Percentiles rank a stretch among this genome's conserved stretches.
Evolutionary conservation across 2,329 filamentous ascomycete genomes (phyloP).

Genomic region (Alternaria sp.): DNA sequence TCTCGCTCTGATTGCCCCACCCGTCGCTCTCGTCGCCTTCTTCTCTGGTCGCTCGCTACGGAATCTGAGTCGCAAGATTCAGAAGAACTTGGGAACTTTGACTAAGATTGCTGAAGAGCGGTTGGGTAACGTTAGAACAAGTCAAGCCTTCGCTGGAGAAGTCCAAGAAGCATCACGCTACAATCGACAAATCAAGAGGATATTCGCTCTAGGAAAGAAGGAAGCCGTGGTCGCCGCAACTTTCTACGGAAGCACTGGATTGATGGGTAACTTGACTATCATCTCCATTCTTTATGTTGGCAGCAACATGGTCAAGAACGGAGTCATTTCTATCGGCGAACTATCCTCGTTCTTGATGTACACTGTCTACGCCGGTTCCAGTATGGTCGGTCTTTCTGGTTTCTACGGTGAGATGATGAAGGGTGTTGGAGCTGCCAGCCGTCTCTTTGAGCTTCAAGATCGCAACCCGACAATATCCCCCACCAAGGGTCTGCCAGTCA

Average conservation of each 20-base stretch:
- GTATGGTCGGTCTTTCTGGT: constrained; percentile 90
- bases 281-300: constrained; percentile 89
- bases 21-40: constrained; percentile 88
- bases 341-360: constrained; percentile 99
- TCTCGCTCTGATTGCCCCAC: constrained; percentile 86
- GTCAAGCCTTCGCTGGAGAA: constrained; percentile 95
- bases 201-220: constrained; percentile 85
- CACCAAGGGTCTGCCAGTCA: constrained; percentile 81
- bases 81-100: constrained; percentile 89
- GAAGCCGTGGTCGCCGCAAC: constrained; percentile 90
- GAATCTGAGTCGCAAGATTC: constrained; percentile 89
- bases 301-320: constrained; percentile 86
- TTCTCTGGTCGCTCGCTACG: constrained; percentile 90
- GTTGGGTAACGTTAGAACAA: constrained; percentile 95
- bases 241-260: constrained; percentile 87
- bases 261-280: constrained; percentile 97
- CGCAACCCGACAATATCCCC: constrained; percentile 85
- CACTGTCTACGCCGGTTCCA: constrained; percentile 84
- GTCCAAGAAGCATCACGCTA: constrained; percentile 90
- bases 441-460: constrained; percentile 95
- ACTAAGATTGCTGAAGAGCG: constrained; percentile 98
- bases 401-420: constrained; percentile 99
- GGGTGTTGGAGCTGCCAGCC: constrained; percentile 94
- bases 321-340: constrained; percentile 88
- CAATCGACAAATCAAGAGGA: constrained; percentile 89